A percentile compares a stretch with the other conserved stretches of the same genome.
phyloP scores from a whole-genome alignment of 768 basidiomycete genomes.

The Trametes elegans region DNA sequence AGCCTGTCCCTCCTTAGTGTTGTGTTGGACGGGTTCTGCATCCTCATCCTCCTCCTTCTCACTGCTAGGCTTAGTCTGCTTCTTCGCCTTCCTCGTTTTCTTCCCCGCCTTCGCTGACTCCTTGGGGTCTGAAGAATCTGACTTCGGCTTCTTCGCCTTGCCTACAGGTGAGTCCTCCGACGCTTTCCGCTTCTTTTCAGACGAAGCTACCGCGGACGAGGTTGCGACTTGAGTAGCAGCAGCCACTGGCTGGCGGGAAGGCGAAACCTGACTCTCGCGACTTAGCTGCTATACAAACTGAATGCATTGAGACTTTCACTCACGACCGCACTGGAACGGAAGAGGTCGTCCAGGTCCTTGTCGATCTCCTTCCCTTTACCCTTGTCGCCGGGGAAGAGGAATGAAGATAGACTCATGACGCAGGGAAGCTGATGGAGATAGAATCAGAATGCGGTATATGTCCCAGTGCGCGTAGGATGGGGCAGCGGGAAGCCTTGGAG shows the following conservation, averaged over 20 bases:
- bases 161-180: background rate
- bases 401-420: constrained; percentile 54
- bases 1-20: background rate
- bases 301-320: background rate
- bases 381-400: constrained; percentile 42
- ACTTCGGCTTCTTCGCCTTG: constrained; percentile 17
- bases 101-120: background rate
- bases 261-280: background rate
- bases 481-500: no score
- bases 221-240: background rate
- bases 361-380: constrained; percentile 46
- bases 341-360: constrained; percentile 39
- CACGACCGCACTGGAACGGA: constrained; percentile 33
- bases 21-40: background rate
- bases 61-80: background rate
- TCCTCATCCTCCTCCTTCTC: constrained; percentile 6
- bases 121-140: background rate
- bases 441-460: no score
- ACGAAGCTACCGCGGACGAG: background rate
- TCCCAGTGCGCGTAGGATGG: no score
- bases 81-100: background rate
- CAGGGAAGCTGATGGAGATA: background rate
- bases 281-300: constrained; percentile 1
- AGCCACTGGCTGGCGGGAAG: constrained; percentile 8
- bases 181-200: constrained; percentile 21